Evolutionary conservation across 257 asterid genomes (phyloP), one percentile per base, ranked within the genome.

Genomic region (Cordia subcordata): DNA sequence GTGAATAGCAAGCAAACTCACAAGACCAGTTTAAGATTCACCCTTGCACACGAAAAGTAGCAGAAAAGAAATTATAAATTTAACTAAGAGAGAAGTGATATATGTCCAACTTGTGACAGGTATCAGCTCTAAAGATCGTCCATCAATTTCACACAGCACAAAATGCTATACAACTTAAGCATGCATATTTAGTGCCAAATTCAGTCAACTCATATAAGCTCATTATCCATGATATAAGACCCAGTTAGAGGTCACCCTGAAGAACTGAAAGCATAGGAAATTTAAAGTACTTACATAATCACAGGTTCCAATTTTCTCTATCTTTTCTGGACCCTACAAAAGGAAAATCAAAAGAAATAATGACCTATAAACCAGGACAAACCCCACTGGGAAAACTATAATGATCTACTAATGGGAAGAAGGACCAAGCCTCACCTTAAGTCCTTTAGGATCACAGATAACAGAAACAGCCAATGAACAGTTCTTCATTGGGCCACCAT

Each of bases 381-480:
- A 58, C 42, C 46, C 62, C 70, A 51, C 13, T 32, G 4, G 54
- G 40, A 27, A 60, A 57, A 42, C 39, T 32, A 63, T 40, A 56
- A 40, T 17, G 42, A 40, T 17, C 44, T 52, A 49, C 38, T 46
- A 67, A 52, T 47, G 20, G 55, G 63, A 54, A 62, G 17, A 33
- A 46, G 64, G 55, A 69, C 49, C 42, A 70, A 63, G 39, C 37
- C 96, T 49, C 78, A 88, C 96, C 71, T 80, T 80, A 66, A 82
- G 65, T 69, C 81, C 86, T 62, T 77, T 75, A 61, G 84, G 66
- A 75, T 86, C 81, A 68, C 99, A 92, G 57, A 80, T 64, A 49
- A 92, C 85, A 49, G 96, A 81, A 33, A 92, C 96, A 56, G 85
- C 76, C 64, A 92, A 85, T 39, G 99, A 92, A 70, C 99, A 92